Base-by-base conservation (phyloP, 129 eudicot species). In the Centrapalus pauciflorus region DNA sequence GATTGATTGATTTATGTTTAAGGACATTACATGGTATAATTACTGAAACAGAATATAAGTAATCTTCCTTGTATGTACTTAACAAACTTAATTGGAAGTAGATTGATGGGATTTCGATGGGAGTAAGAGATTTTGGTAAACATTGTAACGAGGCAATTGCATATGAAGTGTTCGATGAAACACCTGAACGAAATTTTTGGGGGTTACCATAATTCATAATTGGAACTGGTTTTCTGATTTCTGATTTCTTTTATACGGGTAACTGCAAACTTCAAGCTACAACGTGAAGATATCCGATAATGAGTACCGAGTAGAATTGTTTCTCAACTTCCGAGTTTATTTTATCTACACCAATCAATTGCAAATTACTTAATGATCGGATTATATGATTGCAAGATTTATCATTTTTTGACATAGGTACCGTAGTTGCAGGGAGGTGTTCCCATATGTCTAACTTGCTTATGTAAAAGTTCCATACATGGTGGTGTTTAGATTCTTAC, bases 81-180 rank as follows among this genome's bases (percentile, higher is more conserved):
- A n/a, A 55, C 2, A 11, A 52, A 11, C n/a, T 59, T 26, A 17
- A 32, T 2, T 61, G 37, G 8, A 34, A 48, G 12, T 49, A 33
- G 28, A 35, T 71, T 45, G 60, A 64, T 27, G 27, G 64, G 26
- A 33, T 33, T 23, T 13, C 2, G 14, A 55, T 63, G 26, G 17
- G 72, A 26, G 3, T 5, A 9, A 0, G 3, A 11, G 1, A 0
- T 7, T 54, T 64, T 8, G 50, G 16, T 55, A 28, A 52, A 20
- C 20, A 4, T 55, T 64, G 72, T 41, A 27, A 21, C 9, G 14
- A 37, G 35, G 37, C 11, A 3, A 12, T 20, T 73, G 78, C 67
- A 64, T 33, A 64, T 55, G 6, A 40, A 16, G 29, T 74, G 67
- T 74, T 74, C 23, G 78, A 64, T 64, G 72, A 74, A 74, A 74